Percentiles rank a stretch among this genome's conserved stretches.
These are phyloP conservation scores for Hyphochytrium catenoides DNA, from an alignment of 352 stramenopile genomes.

Conservation along the genomic window DNA sequence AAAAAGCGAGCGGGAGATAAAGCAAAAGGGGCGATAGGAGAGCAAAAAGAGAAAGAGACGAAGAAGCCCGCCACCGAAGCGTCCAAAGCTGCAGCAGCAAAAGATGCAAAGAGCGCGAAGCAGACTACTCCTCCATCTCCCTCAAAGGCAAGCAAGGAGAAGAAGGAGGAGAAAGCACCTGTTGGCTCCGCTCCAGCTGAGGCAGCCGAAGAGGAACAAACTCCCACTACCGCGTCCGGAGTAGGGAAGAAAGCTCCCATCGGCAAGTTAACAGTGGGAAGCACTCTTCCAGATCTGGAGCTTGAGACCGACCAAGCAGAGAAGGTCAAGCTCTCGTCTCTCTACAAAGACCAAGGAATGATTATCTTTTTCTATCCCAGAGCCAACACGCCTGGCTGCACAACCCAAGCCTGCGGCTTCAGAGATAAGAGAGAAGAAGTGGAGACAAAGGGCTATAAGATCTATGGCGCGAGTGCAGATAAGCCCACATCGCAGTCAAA, in stretches of 20 bases:
- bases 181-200: not conserved
- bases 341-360: constrained; percentile 37
- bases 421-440: constrained; percentile 51
- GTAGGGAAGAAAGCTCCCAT: constrained; percentile 24
- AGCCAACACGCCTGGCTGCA: constrained; percentile 52
- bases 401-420: constrained; percentile 48
- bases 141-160: constrained; percentile 1
- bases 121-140: not conserved
- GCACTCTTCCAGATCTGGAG: constrained; percentile 26
- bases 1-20: no score
- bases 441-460: constrained; percentile 37
- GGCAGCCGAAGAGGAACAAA: constrained; percentile 2
- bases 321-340: constrained; percentile 27
- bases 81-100: no score
- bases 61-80: no score
- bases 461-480: constrained; percentile 49
- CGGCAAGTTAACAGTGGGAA: no score
- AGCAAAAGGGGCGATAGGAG: no score
- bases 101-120: no score
- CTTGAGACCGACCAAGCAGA: constrained; percentile 32
- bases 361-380: constrained; percentile 72
- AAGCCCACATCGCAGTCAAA: constrained; percentile 26
- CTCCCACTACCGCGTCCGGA: constrained; percentile 11
- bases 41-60: no score
- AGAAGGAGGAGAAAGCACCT: no score